Evolutionary conservation across 2,329 filamentous ascomycete genomes (phyloP), one percentile per base, ranked within the genome.

Genomic region (Septoria petroselini): DNA sequence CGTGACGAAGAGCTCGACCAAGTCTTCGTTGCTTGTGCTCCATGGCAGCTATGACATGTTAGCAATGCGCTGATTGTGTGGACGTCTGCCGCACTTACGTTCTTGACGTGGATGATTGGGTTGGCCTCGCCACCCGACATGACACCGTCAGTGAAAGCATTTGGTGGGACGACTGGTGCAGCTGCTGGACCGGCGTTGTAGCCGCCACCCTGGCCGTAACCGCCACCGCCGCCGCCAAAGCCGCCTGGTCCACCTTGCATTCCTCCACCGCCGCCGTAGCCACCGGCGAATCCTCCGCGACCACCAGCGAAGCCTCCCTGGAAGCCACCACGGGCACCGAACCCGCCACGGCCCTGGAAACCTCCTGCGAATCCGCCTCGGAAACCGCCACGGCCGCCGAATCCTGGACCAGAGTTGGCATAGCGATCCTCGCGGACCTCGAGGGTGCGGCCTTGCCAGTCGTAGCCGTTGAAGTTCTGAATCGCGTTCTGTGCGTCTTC

Each of bases 11-110:
- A 98, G 80, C 69, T 98, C 93, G 50, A 97, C 83, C 19, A 98
- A 77, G 70, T 98, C 93, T 57, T 98, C 93, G 67, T 98, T 97
- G 76, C 91, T 96, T 12, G 93, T 98, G 21, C 93, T 97, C 93
- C 93, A 98, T 9, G 93, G 93, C 57, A 98, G 82, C 91, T 95
- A 62, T 33, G 15, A 33, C 2, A 7, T 41, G 52, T 71, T 57
- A 71, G 63, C 34, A 39, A 41, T 29, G 12, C 64, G 55, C 64
- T 35, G 50, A 45, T 65, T 49, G 66, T 55, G 14, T 40, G 27
- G 29, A 14, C 21, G 15, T 37, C 19, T 6, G 15, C 12, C 25
- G 19, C 34, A 79, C 90, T 84, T 75, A 95, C 90, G 69, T 98
- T 98, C 74, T 91, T 91, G 58, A 97, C 93, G 66, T 95, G 96